These are phyloP conservation scores for Ceratobasidium sp. DNA, from an alignment of 1,284 basidiomycete genomes.

Conservation along the genomic window DNA sequence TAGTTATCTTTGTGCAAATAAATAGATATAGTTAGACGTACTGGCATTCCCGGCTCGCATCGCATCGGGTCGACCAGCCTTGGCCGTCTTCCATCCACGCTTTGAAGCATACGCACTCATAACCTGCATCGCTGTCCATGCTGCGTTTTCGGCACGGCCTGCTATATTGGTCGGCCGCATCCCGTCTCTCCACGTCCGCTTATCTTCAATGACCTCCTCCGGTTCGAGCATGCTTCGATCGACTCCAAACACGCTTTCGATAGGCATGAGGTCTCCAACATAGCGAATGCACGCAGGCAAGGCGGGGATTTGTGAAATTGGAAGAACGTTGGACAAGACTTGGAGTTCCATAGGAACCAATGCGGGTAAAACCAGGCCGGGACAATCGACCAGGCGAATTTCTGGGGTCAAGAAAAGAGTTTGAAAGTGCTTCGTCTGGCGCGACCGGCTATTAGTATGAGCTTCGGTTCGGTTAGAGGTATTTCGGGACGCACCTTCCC, in stretches of 20 bases:
- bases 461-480: background rate
- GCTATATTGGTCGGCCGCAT: constrained; percentile 56
- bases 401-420: constrained; percentile 92
- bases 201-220: constrained; percentile 65
- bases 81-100: constrained; percentile 89
- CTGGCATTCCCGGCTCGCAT: constrained; percentile 90
- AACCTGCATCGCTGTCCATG: constrained; percentile 86
- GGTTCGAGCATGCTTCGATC: constrained; percentile 63
- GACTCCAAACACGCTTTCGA: constrained; percentile 80
- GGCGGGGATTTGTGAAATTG: constrained; percentile 88
- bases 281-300: constrained; percentile 81
- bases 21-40: constrained; percentile 61
- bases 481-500: constrained; percentile 75
- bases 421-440: constrained; percentile 97
- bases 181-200: constrained; percentile 77
- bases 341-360: constrained; percentile 85
- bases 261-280: constrained; percentile 76
- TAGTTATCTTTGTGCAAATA: background rate
- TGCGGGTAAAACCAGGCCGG: constrained; percentile 96
- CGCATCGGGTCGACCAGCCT: constrained; percentile 87
- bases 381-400: constrained; percentile 97
- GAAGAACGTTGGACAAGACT: constrained; percentile 83
- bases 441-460: constrained; percentile 34
- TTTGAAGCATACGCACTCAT: constrained; percentile 80
- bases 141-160: background rate